Evolutionary conservation across 2,329 filamentous ascomycete genomes (phyloP), one percentile per base, ranked within the genome.

Genomic region (Grosmannia huntii): DNA sequence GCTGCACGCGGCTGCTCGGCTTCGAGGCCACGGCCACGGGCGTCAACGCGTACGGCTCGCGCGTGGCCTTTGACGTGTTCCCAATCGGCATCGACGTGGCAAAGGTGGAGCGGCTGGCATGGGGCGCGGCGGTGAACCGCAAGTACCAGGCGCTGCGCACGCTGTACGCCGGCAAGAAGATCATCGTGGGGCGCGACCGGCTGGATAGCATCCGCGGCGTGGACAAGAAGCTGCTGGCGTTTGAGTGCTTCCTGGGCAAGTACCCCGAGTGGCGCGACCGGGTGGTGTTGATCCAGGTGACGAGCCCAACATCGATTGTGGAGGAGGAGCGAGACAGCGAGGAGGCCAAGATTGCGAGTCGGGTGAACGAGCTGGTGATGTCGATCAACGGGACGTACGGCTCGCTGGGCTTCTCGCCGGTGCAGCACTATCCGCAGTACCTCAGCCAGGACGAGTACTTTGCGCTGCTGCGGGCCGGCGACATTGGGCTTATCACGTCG

Each of bases 371-470:
- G 69, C 78, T 96, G 58, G 89, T 96, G 50, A 87, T 90, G 65
- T 86, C 86, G 65, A 96, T 97, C 74, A 96, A 97, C 65, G 92
- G 92, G 65, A 79, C 83, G 51, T 95, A 90, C 68, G 92, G 94
- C 56, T 95, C 89, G 19, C 76, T 96, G 56, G 87, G 88, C 63
- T 96, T 91, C 71, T 86, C 89, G 0, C 94, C 94, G 0, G 90
- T 97, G 23, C 89, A 95, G 69, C 90, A 97, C 72, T 96, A 94
- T 71, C 90, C 91, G 9, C 91, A 96, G 69, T 96, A 96, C 69
- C 80, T 97, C 52, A 86, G 84, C 53, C 87, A 86, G 64, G 87
- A 90, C 65, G 91, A 97, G 72, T 97, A 97, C 71, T 95, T 96
- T 71, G 91, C 92, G 4, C 81, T 97, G n/a, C 80, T 97, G 56